Base-by-base conservation (phyloP, 78 protist genomes). In the Dictyostelium citrinum region DNA sequence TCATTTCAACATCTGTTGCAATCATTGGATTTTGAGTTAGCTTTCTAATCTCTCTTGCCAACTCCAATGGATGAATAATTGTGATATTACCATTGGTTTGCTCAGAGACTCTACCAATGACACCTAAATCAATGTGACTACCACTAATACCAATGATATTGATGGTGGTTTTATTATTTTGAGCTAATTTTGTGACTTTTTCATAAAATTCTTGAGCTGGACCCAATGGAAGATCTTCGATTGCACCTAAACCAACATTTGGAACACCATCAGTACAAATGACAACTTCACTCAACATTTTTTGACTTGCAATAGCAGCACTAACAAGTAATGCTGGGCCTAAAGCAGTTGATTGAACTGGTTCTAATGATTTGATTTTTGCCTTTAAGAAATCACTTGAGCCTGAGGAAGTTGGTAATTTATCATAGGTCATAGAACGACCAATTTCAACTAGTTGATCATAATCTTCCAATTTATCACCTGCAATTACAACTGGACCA, bases 261-360 rank as follows among this genome's bases (percentile, higher is more conserved):
- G 97, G 95, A 64, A 95, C 68, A 61, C 97, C 97, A 64, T 95
- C 97, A 20, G 97, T 95, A 60, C 97, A 95, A 70, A 95, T 58
- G 14, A 95, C 83, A 45, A 95, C 95, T 39, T 84, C 83, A 83
- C 90, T 68, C 22, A 80, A 41, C 17, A 82, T 71, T 17, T 71
- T 79, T 27, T 83, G 84, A 5, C 90, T 39, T 10, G 93, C 93
- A 67, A 95, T 95, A 20, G 90, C 90, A 7, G 90, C 81, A 12
- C 90, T 35, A 24, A 90, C 22, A 1, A 90, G 41, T 16, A 95
- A 67, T 22, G 97, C 94, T 33, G 97, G 97, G 5, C 97, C 97
- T 0, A 95, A 72, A 14, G 97, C 97, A 60, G 97, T 95, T 1
- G 97, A 80, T 70, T 84, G 92, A n/a, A 31, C 71, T 37, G 84